Evolutionary conservation across 129 eudicot genomes (phyloP).

Genomic region (Silybum marianum): DNA sequence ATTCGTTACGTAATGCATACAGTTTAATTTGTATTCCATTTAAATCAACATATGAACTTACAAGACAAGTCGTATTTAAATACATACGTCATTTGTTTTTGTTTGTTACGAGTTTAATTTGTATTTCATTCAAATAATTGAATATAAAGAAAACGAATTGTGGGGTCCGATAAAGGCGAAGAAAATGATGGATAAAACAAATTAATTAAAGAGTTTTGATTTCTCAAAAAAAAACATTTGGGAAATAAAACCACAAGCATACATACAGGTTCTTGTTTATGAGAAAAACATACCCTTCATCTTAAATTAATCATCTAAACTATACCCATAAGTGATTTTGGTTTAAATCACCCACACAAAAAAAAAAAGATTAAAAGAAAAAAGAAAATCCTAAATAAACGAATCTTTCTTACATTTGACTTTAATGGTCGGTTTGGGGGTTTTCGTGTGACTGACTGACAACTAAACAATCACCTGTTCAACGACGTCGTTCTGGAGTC

Average conservation of each 20-base stretch:
- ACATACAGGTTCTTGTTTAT: conserved; percentile 32
- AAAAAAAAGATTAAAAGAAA: conserved; percentile 8
- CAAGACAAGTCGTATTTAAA: no score
- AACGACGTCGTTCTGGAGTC: conserved; percentile 86
- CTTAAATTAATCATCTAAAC: conserved; percentile 39
- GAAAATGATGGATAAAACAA: background rate
- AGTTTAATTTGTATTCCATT: background rate
- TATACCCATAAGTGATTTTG: conserved; percentile 25
- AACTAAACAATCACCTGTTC: conserved; percentile 45
- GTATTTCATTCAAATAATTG: no score
- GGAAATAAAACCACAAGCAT: conserved; percentile 25
- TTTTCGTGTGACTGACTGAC: background rate
- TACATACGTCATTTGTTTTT: no score
- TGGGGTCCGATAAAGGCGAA: background rate
- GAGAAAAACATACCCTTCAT: conserved; percentile 36
- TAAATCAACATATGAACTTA: background rate
- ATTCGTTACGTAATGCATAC: conserved; percentile 6
- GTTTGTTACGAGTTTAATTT: no score
- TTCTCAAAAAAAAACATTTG: conserved; percentile 11
- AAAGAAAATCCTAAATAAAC: conserved; percentile 25
- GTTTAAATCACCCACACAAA: conserved; percentile 28
- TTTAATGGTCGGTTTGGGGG: conserved; percentile 34
- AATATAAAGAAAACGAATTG: background rate
- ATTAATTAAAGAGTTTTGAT: conserved; percentile 16
- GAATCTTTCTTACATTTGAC: conserved; percentile 54